A percentile compares a stretch with the other conserved stretches of the same genome.
Conservation (phyloP, 305 asterid genomes). For the Solanum chacoense region DNA sequence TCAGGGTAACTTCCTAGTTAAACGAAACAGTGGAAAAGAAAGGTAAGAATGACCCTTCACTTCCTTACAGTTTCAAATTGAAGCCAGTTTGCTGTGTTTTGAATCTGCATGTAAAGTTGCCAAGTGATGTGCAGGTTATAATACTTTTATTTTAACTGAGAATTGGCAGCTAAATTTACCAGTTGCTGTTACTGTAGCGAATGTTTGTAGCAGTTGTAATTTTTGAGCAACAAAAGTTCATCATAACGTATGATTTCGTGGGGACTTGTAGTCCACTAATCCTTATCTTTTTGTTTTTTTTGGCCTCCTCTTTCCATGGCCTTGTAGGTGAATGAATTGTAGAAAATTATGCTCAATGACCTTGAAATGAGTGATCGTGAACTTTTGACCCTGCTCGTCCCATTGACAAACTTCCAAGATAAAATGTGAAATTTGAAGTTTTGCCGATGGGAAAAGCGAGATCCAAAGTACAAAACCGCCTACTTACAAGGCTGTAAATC, state of each 20-base stretch:
- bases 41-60: neutral
- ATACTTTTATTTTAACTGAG: neutral
- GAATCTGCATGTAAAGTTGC: neutral
- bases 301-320: neutral
- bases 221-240: neutral
- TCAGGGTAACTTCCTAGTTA: neutral
- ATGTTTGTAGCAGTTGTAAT: neutral
- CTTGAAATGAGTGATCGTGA: neutral
- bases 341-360: neutral
- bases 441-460: neutral
- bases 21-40: neutral
- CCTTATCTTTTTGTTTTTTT: neutral
- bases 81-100: neutral
- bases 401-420: neutral
- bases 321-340: neutral
- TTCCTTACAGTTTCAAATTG: neutral
- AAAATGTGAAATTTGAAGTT: neutral
- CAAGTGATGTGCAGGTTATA: neutral
- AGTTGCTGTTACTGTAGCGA: neutral
- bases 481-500: neutral
- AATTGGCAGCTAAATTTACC: neutral
- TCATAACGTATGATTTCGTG: neutral
- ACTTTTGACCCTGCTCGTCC: neutral
- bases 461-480: neutral
- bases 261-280: neutral